Base-by-base conservation (phyloP, 2,329 filamentous ascomycete species). In the Paraphaeosphaeria minitans region DNA sequence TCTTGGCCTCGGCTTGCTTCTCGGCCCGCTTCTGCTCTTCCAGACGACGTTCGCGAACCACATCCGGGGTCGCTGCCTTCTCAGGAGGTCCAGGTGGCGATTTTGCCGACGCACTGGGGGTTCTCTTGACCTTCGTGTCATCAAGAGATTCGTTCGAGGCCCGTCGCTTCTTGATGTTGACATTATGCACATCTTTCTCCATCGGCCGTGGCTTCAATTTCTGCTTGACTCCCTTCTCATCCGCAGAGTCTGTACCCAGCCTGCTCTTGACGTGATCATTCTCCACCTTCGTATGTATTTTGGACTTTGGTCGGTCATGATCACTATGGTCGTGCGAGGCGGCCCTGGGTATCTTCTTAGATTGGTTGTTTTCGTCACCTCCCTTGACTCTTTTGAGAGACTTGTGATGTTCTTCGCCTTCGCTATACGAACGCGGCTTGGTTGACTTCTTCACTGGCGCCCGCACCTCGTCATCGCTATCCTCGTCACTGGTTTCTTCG, bases 391-490 rank as follows among this genome's bases (percentile, higher is more conserved):
- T 73, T 62, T 75, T 77, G 47, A 68, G 68, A 22, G 70, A 67
- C 55, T 74, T 74, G 51, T 66, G 64, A 47, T 66, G 64, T 35
- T 72, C 72, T 51, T 74, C 72, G 22, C 72, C 73, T 46, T 76
- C 72, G 58, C 74, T 77, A 22, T 64, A 73, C 1, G 73, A 74
- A 13, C 73, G 68, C 43, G 67, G 69, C 31, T 75, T 75, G 13
- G 53, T 27, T 27, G 60, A 58, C 54, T 75, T 76, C 60, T 73
- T 70, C 22, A 63, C 68, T 8, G 72, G 73, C 14, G 72, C 69
- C 22, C 75, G 72, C n/a, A 75, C 72, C 51, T 76, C 74, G 47
- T 75, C 73, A 41, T 77, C 74, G 53, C 69, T 75, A 48, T 76
- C 73, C 2, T 76, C 74, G 19, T 73, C 69, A 4, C 73, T 75